Evolutionary conservation across 2,329 filamentous ascomycete genomes (phyloP).

Genomic region (Aspergillus latus): DNA sequence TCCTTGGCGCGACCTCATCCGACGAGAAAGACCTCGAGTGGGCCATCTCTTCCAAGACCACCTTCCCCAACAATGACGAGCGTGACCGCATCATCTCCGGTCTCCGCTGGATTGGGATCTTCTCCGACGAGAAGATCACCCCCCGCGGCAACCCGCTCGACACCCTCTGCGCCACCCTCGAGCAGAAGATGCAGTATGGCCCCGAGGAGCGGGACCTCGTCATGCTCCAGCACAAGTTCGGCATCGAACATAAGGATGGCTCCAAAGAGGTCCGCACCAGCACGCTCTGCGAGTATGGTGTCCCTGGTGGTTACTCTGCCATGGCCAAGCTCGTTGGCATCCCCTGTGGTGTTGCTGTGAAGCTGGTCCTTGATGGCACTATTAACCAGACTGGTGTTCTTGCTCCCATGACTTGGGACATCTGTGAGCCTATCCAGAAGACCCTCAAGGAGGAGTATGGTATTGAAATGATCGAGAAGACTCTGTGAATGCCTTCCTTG

Average conservation of each 20-base stretch:
- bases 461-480: slow-evolving; percentile 71
- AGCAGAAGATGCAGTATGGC: slow-evolving; percentile 88
- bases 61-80: slow-evolving; percentile 67
- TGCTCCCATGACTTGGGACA: slow-evolving; percentile 71
- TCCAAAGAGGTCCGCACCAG: slow-evolving; percentile 73
- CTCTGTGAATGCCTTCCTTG: slow-evolving; percentile 35
- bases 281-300: slow-evolving; percentile 80
- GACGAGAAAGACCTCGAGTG: slow-evolving; percentile 68
- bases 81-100: slow-evolving; percentile 69
- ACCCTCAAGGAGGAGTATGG: slow-evolving; percentile 74
- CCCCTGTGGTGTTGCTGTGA: slow-evolving; percentile 71
- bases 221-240: slow-evolving; percentile 64
- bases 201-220: slow-evolving; percentile 82
- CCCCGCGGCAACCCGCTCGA: slow-evolving; percentile 79
- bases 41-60: slow-evolving; percentile 73
- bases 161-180: slow-evolving; percentile 83
- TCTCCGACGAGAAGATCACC: slow-evolving; percentile 67
- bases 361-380: slow-evolving; percentile 76
- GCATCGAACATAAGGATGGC: slow-evolving; percentile 79
- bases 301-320: slow-evolving; percentile 72
- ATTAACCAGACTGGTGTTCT: slow-evolving; percentile 71
- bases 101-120: slow-evolving; percentile 68
- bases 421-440: slow-evolving; percentile 72
- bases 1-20: slow-evolving; percentile 68
- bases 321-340: slow-evolving; percentile 84